Base-by-base conservation (phyloP, 345 rosid species). In the Dimocarpus longan region DNA sequence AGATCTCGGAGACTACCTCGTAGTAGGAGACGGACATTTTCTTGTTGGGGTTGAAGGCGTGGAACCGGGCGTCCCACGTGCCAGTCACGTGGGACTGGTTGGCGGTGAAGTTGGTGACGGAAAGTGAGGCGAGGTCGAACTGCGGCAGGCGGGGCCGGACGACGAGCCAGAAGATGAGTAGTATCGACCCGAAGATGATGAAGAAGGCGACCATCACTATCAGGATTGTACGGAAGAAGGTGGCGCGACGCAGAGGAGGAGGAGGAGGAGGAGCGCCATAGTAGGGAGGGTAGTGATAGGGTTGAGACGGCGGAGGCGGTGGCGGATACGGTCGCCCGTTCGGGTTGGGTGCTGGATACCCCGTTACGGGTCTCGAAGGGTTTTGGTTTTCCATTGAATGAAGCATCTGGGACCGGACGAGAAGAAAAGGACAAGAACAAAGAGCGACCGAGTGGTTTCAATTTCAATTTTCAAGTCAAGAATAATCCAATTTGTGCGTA, bases 1-100 rank as follows among this genome's bases (percentile, higher is more conserved):
- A 39, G 22, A 96, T 39, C 8, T 0, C 1, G 15, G 87, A 74
- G 21, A 5, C 0, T 13, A 90, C 16, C 18, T 65, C 56, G 44
- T 80, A 74, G 84, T 91, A 93, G 37, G 81, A 71, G 71, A 93
- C 74, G 39, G 77, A 76, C 83, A 90, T 75, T 87, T 91, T 92
- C 67, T 95, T 92, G 83, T 93, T 96, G 40, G 97, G 97, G 88
- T 92, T 96, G 16, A 74, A 76, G 52, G 89, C 85, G 48, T 64
- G 89, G 75, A 89, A 77, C 7, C 74, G 73, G 13, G 93, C 85
- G 79, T 84, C 81, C 98, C 96, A 92, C 11, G 71, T 80, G 22
- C 89, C 97, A 62, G 84, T 66, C 68, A 96, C 75, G 37, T 22
- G 78, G 52, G 89, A 77, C 39, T 84, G 81, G 67, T 82, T 40